Base-by-base conservation (phyloP, 2,329 filamentous ascomycete species). In the Colletotrichum plurivorum region DNA sequence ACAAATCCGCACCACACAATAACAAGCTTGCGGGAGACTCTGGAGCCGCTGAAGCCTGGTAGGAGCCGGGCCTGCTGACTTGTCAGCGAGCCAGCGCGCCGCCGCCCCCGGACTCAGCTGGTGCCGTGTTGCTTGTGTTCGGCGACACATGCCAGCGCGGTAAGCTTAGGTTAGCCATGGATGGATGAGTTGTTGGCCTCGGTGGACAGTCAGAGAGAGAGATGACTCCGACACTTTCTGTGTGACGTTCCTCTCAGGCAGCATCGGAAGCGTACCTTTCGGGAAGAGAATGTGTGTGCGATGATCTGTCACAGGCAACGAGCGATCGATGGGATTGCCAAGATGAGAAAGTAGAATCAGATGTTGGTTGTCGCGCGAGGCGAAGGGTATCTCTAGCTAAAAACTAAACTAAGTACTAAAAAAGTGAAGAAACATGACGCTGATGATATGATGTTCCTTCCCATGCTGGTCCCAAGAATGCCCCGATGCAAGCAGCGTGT, bases 371-470 rank as follows among this genome's bases (percentile, higher is more conserved):
- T 67, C 63, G 63, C 67, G 39, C 63, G 54, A 57, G 63, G 63
- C 63, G 67, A 60, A 69, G 67, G 67, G 67, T 70, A 70, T 70
- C 67, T 70, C 67, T 48, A 54, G 67, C 67, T 69, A 69, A 58
- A 69, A 58, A 53, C 46, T 61, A 36, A 56, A 20, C 56, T 67
- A 62, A 51, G 10, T 64, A 58, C 20, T 51, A 55, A 57, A 46
- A 20, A 20, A 43, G 63, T 45, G 43, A 69, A 57, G 27, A 27
- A 39, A 41, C 31, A 56, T 69, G 61, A 57, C 49, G 63, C 56
- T 62, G n/a, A 57, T 62, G 20, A 20, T 52, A 12, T 60, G 48
- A 61, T 69, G 49, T 12, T 39, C 2, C 20, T 39, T 55, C 56
- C 67, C 62, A 57, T 69, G 43, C 65, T 61, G 36, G 67, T 70